phyloP scores from a whole-genome alignment of 2,329 filamentous ascomycete species.

The Ophiostoma sp. region DNA sequence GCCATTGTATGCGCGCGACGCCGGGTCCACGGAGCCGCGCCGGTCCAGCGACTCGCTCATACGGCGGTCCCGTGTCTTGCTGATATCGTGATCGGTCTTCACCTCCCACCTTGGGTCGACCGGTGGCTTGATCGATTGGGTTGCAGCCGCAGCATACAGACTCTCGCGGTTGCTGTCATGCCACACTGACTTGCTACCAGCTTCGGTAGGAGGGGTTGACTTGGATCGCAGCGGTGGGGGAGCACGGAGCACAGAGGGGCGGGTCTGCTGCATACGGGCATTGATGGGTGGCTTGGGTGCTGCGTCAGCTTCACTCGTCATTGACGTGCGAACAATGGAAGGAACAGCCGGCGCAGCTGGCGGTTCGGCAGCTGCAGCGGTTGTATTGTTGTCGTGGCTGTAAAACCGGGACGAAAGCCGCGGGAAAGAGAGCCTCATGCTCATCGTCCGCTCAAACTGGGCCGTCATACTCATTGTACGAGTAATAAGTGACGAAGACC shows the following conservation, averaged over 20 bases:
- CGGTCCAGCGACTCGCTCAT: neutral
- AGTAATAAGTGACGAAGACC: conserved; percentile 18
- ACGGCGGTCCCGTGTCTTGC: neutral
- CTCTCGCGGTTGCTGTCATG: conserved; percentile 15
- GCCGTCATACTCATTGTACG: conserved; percentile 34
- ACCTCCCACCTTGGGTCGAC: conserved; percentile 28
- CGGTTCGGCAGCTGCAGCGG: neutral
- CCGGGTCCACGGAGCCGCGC: conserved; percentile 11
- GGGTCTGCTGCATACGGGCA: conserved; percentile 37
- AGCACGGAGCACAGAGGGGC: conserved; percentile 33
- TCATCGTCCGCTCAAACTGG: conserved; percentile 29
- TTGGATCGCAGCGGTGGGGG: conserved; percentile 36
- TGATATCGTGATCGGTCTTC: conserved; percentile 27
- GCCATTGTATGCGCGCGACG: neutral
- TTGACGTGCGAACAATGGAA: neutral
- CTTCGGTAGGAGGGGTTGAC: conserved; percentile 32
- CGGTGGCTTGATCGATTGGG: neutral
- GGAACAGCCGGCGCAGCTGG: neutral
- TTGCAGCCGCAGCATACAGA: neutral
- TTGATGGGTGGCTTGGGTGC: conserved; percentile 36
- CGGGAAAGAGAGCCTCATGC: conserved; percentile 16
- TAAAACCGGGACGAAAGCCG: neutral
- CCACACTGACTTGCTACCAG: conserved; percentile 25
- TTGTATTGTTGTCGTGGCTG: neutral
- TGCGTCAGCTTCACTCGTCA: neutral